Conservation (phyloP, 345 rosid species). For the Excoecaria cochinchinensis region DNA sequence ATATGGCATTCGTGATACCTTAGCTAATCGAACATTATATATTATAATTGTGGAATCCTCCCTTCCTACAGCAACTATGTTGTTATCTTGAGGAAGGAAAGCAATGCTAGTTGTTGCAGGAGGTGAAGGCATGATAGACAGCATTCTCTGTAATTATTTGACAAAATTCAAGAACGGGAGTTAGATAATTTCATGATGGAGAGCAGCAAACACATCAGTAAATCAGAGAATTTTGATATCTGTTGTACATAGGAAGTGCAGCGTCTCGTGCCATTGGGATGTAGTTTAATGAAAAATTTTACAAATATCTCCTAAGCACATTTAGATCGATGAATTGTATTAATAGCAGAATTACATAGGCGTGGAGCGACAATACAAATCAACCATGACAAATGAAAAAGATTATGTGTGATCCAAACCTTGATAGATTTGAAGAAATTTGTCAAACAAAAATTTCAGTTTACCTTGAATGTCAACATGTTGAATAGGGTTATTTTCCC, state of each 20-base stretch:
- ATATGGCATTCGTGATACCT: slow-evolving; percentile 27
- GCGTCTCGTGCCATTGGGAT: neutral
- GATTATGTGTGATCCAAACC: neutral
- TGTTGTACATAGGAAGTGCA: neutral
- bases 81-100: slow-evolving; percentile 44
- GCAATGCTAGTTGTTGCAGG: slow-evolving; percentile 38
- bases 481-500: slow-evolving; percentile 44
- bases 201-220: neutral
- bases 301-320: neutral
- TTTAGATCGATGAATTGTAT: neutral
- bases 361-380: neutral
- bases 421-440: neutral
- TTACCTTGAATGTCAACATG: slow-evolving; percentile 40
- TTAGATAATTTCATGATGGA: slow-evolving; percentile 4
- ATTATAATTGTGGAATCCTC: slow-evolving; percentile 38
- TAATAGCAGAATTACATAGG: neutral
- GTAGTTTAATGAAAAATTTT: neutral
- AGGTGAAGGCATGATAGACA: slow-evolving; percentile 32
- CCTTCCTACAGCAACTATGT: slow-evolving; percentile 40
- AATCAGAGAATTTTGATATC: neutral
- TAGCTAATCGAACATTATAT: slow-evolving; percentile 30
- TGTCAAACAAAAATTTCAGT: neutral
- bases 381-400: neutral
- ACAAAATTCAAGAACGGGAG: slow-evolving; percentile 8
- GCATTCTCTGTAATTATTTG: slow-evolving; percentile 25